Base-by-base conservation (phyloP, 148 eudicot genomes). In the Bassia scoparia region DNA sequence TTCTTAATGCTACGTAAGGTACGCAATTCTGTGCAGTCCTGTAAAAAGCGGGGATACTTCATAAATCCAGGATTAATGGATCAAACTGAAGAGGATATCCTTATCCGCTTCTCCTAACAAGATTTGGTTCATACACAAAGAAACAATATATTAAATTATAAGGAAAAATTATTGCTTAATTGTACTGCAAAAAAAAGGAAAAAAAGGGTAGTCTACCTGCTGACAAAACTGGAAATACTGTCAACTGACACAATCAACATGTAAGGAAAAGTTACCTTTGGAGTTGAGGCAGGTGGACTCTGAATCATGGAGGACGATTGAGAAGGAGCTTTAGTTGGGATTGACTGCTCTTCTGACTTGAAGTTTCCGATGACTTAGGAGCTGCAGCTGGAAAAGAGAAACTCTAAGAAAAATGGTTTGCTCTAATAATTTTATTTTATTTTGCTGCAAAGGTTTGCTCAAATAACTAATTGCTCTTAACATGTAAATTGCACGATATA, bases 51-150 rank as follows among this genome's bases (percentile, higher is more conserved):
- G 44, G 43, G 43, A 18, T 96, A 88, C 98, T 78, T 90, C 86
- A 90, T 79, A 15, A 87, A 38, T 59, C 91, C 87, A 27, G 97
- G 91, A 79, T 84, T 87, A 76, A 94, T 79, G 62, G 93, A 84
- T 56, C 98, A 91, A 91, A 94, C 76, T 94, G 98, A 52, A 91
- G 85, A 67, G 96, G 58, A 78, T 87, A 84, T 18, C 86, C 81
- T 69, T 82, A 23, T 82, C 84, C 68, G 84, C 78, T 48, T 86
- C 97, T 74, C 83, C 95, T 76, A 86, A 71, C 38, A 71, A 41
- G 46, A 41, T 1, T 8, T 41, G 46, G 46, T 41, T 41, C 46
- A 41, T n/a, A 41, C 1, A 41, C 46, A 41, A 41, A 8, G 46
- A 41, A 41, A 41, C n/a, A 41, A 41, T 41, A 41, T 41, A n/a